Conservation (phyloP, 495 filamentous ascomycete genomes). For the Talaromyces stipitatus region DNA sequence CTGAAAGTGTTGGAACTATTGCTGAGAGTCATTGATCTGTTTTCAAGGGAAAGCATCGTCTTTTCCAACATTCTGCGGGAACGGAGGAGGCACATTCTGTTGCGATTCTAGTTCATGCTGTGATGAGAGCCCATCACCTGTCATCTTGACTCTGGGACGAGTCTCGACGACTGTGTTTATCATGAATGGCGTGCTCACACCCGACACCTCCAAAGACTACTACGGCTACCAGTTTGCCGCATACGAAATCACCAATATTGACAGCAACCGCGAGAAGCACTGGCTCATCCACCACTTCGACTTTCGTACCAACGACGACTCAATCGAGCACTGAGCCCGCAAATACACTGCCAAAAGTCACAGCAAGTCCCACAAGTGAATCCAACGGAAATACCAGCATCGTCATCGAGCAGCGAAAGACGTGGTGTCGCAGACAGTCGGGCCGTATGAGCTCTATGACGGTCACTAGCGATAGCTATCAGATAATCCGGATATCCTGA, state of each 20-base stretch:
- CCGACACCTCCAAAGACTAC: not conserved
- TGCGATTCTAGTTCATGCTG: not conserved
- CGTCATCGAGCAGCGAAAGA: not conserved
- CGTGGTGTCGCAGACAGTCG: not conserved
- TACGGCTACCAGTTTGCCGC: not conserved
- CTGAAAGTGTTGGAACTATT: not conserved
- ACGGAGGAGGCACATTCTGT: not conserved
- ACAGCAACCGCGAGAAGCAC: no score
- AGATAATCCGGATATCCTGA: no score
- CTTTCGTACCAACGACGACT: not conserved
- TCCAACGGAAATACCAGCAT: no score
- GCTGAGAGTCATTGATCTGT: not conserved
- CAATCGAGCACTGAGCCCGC: not conserved
- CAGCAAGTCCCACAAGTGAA: no score
- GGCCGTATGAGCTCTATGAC: not conserved
- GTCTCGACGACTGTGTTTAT: not conserved
- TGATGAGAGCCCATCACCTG: not conserved
- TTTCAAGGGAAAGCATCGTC: not conserved
- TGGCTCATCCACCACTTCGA: not conserved
- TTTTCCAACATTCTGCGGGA: not conserved
- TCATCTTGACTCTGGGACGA: not conserved
- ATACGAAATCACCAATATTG: no score
- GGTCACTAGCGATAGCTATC: not conserved
- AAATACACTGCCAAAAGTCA: not conserved
- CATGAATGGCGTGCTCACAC: not conserved